Evolutionary conservation across 2,329 filamentous ascomycete genomes (phyloP), one percentile per base, ranked within the genome.

Genomic region (Sodiomyces alkalinus): DNA sequence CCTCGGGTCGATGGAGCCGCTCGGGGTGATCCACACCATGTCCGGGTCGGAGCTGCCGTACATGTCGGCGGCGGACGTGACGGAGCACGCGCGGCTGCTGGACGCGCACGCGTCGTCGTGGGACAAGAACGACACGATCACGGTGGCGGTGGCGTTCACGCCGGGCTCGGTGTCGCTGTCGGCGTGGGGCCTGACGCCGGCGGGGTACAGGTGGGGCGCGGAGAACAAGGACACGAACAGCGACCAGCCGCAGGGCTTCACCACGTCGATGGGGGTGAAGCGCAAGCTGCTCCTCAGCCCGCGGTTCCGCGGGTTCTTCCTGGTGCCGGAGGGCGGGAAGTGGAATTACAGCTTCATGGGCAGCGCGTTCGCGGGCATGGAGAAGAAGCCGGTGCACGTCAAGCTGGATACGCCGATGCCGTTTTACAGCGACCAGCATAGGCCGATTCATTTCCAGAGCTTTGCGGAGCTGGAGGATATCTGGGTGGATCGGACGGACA

Each of bases 281-380:
- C 85, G 83, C 42, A 92, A 98, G 59, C 62, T 98, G 31, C 60
- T 98, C 17, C 69, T 98, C 29, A 92, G 81, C 39, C 87, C 94
- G 43, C 81, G 86, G 52, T 93, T 94, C 51, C 74, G 80, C 41
- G 92, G 90, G 17, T 96, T 86, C 62, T 98, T 98, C 72, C 60
- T 98, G 31, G 85, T 96, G 14, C 90, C 90, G 0, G 86, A 94
- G 46, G 77, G 78, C 30, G 76, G 75, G 37, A 67, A 79, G 35
- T 98, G 90, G 90, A 98, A 98, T 56, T 98, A 94, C 61, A 90
- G 80, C 52, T 98, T 98, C 64, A 83, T 96, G 75, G 90, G 90
- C 31, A 83, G 76, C 39, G 74, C 75, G 1, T 98, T 96, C 48
- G 74, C 77, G 10, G 74, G 75, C 22, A 68, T 93, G 38, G 85